phyloP scores from a whole-genome alignment of 1,284 basidiomycete genomes.

The Pascua guehoae region DNA sequence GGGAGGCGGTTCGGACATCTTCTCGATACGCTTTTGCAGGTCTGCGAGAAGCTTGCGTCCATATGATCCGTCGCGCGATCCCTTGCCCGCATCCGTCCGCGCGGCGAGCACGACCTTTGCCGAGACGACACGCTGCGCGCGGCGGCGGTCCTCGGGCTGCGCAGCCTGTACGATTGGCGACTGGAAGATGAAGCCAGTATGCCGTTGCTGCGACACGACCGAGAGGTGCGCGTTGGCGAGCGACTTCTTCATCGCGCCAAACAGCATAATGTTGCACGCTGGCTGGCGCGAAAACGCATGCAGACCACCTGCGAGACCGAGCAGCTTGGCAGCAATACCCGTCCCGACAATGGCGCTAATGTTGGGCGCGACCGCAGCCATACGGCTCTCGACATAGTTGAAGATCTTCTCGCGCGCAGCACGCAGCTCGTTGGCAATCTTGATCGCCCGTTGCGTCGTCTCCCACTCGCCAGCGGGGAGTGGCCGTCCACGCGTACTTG shows the following conservation, averaged over 20 bases:
- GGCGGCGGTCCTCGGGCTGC: conserved; percentile 85
- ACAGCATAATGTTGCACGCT: conserved; percentile 88
- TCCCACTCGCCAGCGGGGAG: conserved; percentile 71
- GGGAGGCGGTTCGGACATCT: conserved; percentile 89
- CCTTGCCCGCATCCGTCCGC: conserved; percentile 83
- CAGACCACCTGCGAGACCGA: conserved; percentile 94
- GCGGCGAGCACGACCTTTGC: conserved; percentile 89
- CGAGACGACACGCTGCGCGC: conserved; percentile 86
- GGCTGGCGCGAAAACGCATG: conserved; percentile 90
- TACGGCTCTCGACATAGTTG: conserved; percentile 97
- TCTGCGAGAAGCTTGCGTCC: conserved; percentile 77
- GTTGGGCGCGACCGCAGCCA: conserved; percentile 97
- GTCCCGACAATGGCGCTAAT: conserved; percentile 97
- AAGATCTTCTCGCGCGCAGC: conserved; percentile 92
- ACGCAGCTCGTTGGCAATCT: conserved; percentile 81
- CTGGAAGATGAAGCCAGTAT: conserved; percentile 95
- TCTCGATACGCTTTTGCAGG: conserved; percentile 85
- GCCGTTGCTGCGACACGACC: conserved; percentile 68
- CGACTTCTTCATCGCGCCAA: conserved; percentile 86
- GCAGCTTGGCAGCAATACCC: conserved; percentile 92
- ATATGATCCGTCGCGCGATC: conserved; percentile 74
- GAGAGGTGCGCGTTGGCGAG: conserved; percentile 72
- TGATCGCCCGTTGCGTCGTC: conserved; percentile 77
- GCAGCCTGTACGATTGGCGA: conserved; percentile 79
- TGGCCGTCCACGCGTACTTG: conserved; percentile 75